These are phyloP conservation scores for Rhodotorula diobovata DNA, from an alignment of 768 basidiomycete genomes.

Conservation along the genomic window DNA sequence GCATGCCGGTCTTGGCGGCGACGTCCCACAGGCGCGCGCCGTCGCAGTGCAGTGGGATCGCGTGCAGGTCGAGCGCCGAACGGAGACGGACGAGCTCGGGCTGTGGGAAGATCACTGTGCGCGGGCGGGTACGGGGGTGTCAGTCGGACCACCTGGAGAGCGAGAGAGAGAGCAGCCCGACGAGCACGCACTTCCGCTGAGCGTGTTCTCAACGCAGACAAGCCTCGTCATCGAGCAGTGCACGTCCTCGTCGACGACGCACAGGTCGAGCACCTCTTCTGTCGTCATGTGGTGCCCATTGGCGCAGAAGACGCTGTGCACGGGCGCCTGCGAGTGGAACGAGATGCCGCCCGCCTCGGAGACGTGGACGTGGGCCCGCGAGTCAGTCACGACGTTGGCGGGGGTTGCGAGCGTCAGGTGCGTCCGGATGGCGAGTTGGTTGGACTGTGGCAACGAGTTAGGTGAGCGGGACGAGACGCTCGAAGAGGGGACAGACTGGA, in stretches of 20 bases:
- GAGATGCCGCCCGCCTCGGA: slow-evolving; percentile 88
- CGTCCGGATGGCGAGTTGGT: slow-evolving; percentile 66
- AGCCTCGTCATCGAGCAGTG: slow-evolving; percentile 73
- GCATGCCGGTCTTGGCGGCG: slow-evolving; percentile 57
- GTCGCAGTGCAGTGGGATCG: slow-evolving; percentile 74
- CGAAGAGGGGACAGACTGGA: background rate
- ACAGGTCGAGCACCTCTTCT: slow-evolving; percentile 16
- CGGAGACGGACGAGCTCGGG: slow-evolving; percentile 76
- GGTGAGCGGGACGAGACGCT: background rate
- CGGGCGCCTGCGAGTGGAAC: slow-evolving; percentile 46
- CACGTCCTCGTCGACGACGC: slow-evolving; percentile 37
- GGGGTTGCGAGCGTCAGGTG: slow-evolving; percentile 79
- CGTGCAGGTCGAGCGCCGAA: slow-evolving; percentile 60
- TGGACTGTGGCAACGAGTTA: slow-evolving; percentile 12
- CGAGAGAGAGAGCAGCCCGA: background rate
- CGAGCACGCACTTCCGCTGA: slow-evolving; percentile 60
- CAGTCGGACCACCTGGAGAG: background rate
- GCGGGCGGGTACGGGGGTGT: background rate
- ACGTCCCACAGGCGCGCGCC: slow-evolving; percentile 95
- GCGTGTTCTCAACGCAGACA: slow-evolving; percentile 85
- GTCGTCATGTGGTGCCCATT: slow-evolving; percentile 73
- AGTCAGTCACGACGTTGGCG: slow-evolving; percentile 73
- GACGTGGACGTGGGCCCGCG: slow-evolving; percentile 77
- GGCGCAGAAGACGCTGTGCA: slow-evolving; percentile 45
- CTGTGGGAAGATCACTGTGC: slow-evolving; percentile 53